Conservation (phyloP, 108 stramenopile species). For the Asterionellopsis glacialis region DNA sequence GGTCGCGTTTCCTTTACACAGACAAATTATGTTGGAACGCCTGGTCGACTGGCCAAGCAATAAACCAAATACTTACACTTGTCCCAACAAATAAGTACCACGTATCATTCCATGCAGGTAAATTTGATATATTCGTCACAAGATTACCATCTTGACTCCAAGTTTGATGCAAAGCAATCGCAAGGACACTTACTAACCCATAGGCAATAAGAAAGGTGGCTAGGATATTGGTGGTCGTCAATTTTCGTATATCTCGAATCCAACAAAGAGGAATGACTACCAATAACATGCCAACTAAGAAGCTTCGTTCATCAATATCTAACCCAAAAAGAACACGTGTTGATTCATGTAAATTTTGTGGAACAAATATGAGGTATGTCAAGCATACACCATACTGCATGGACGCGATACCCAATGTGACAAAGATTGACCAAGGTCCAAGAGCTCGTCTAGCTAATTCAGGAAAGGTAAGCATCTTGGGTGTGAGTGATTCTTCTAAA, state of each 20-base stretch:
- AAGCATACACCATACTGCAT: constrained; percentile 58
- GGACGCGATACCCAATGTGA: constrained; percentile 33
- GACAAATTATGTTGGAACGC: too few species aligned
- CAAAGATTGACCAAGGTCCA: constrained; percentile 24
- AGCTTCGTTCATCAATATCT: constrained; percentile 10
- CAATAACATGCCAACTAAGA: constrained; percentile 29
- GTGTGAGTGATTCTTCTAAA: constrained; percentile 5
- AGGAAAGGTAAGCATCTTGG: constrained; percentile 34
- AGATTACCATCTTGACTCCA: neutral
- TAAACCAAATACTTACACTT: constrained; percentile 14
- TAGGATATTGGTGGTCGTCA: constrained; percentile 42
- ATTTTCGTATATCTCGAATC: constrained; percentile 41
- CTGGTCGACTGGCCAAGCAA: neutral
- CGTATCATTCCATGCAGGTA: constrained; percentile 15
- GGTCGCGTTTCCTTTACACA: too few species aligned
- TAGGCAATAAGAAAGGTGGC: constrained; percentile 46
- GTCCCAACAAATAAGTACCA: constrained; percentile 59
- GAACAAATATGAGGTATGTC: constrained; percentile 57
- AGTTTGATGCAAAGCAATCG: constrained; percentile 20
- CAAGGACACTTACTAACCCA: constrained; percentile 26
- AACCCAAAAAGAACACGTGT: constrained; percentile 15
- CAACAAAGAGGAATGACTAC: constrained; percentile 39
- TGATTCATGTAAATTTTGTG: constrained; percentile 33
- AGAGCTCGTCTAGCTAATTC: constrained; percentile 37
- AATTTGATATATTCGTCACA: constrained; percentile 1